Base-by-base conservation (phyloP, 371 early-diverging fungal genomes). In the Mortierella sp. region DNA sequence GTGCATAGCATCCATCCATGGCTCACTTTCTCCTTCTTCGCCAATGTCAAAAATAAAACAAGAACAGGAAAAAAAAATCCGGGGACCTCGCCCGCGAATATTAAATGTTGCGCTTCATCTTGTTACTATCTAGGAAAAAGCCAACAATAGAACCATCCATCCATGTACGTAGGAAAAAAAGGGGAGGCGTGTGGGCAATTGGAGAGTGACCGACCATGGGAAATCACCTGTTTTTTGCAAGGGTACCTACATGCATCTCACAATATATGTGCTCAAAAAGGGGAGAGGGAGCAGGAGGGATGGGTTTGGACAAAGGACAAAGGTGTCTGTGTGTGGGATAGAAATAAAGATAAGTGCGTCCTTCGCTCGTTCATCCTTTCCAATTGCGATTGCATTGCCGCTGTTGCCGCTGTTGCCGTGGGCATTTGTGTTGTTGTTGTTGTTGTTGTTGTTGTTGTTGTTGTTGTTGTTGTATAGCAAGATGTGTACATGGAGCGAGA, bases 151-250 rank as follows among this genome's bases (percentile, higher is more conserved):
- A 34, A 16, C 19, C 19, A 31, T 19, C 19, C 19, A 31, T 19
- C 19, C 61, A 61, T 61, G 61, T 59, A 31, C 61, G 61, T 31
- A 16, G 34, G 16, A 61, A 34, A 16, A 31, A 19, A n/a, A n/a
- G n/a, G n/a, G n/a, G n/a, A n/a, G n/a, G n/a, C n/a, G n/a, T n/a
- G n/a, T n/a, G 24, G n/a, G 34, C 34, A 61, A 61, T 34, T 59
- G 59, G 28, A 61, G 43, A 40, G 4, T 40, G 43, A 2, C 43
- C 43, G 43, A 40, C 34, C 61, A 61, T 34, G 61, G 34, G 21
- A 61, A 34, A 19, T 61, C 19, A 24, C 54, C n/a, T 61, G 26
- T 59, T 59, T 57, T 59, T 59, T 59, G 31, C 59, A 59, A 59
- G 59, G 59, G 59, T 59, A 31, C 28, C 59, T 14, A 57, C 57